Evolutionary conservation across 2,329 filamentous ascomycete species (phyloP), one percentile per base, ranked within the genome.

Genomic region (Cladosporium phlei): DNA sequence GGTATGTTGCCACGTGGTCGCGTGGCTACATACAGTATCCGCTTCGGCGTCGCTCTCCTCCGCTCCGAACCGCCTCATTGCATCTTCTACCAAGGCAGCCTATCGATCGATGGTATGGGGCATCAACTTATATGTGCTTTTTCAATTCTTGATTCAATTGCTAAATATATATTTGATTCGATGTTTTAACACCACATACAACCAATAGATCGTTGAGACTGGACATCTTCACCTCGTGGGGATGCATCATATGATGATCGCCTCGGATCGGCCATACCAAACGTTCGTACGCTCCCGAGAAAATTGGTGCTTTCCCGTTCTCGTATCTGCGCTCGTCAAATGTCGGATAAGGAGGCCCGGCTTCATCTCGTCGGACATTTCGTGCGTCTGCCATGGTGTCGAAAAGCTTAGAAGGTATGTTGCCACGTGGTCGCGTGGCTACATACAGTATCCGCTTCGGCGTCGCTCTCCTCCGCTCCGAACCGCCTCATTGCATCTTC

Each of bases 341-440:
- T 28, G 43, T 39, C 19, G 33, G 43, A 30, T 37, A 46, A 24
- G 43, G 43, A 39, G 43, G 43, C 34, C 34, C 43, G 33, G 39
- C 43, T 38, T 46, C 43, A 38, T 9, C 43, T 33, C 29, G 43
- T 46, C 20, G 32, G 10, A 21, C 19, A 9, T 17, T 29, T 39
- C 14, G 43, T 39, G 24, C 19, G 43, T 46, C 34, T 21, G 19
- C 43, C 43, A 46, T 46, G 16, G 16, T 46, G 43, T 46, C 14
- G 34, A 14, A 12, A 19, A 12, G 30, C 30, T 33, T 19, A 17
- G 30, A 19, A 32, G 16, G 8, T 32, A 32, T 9, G 14, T 33
- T 33, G 30, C 28, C 28, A 30, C 28, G 28, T 30, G 28, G 28
- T 30, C 28, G 28, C 11, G 28, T 14, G 5, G 12, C 28, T 8